Conservation (phyloP, 129 eudicot species). For the Ambrosia artemisiifolia region DNA sequence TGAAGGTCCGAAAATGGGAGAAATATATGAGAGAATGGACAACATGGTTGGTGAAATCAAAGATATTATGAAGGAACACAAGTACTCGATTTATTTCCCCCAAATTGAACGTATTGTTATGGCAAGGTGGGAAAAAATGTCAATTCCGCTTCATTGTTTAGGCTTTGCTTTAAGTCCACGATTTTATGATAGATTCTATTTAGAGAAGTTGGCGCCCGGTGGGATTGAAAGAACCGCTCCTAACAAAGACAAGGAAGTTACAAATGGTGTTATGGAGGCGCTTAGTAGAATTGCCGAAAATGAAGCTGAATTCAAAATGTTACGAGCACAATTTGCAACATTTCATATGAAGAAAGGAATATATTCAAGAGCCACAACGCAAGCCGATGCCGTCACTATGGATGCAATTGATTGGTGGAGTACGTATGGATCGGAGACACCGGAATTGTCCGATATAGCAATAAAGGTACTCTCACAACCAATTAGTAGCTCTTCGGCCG, state of each 20-base stretch:
- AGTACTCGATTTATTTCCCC: not conserved
- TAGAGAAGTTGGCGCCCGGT: not conserved
- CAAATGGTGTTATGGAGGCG: not conserved
- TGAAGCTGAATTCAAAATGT: not conserved
- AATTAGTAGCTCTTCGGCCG: conserved; percentile 8
- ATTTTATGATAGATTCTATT: not conserved
- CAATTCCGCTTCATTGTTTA: not conserved
- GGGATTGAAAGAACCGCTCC: not conserved
- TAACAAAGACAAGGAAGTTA: not conserved
- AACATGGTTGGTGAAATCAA: not conserved
- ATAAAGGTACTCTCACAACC: not conserved
- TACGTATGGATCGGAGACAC: not conserved
- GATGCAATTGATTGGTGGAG: no score
- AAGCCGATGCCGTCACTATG: no score
- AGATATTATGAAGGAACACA: not conserved
- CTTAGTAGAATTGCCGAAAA: not conserved
- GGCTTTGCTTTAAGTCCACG: not conserved
- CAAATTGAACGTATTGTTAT: not conserved
- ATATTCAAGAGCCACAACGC: no score
- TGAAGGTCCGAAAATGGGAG: conserved; percentile 2
- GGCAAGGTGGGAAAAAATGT: conserved; percentile 6
- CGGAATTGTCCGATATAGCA: not conserved
- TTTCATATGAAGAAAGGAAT: no score
- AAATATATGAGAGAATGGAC: not conserved
- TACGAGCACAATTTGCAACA: not conserved